Evolutionary conservation across 768 basidiomycete species (phyloP).

Genomic region (Boletus huronensis): DNA sequence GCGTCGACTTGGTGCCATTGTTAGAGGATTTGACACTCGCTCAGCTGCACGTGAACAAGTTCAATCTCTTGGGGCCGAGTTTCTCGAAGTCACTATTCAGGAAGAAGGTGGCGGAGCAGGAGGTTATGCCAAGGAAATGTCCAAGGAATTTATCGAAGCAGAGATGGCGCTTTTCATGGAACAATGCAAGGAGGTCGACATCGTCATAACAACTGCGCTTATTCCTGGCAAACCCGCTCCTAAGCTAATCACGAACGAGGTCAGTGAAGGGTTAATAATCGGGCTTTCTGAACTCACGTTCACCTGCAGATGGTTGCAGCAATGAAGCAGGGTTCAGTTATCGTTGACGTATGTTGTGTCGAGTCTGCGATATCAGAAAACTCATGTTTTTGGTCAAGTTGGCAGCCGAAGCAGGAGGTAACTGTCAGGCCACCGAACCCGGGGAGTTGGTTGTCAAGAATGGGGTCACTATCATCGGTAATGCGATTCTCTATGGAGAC

Average conservation of each 20-base stretch:
- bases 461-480: constrained; percentile 84
- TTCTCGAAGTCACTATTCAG: constrained; percentile 74
- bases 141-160: constrained; percentile 83
- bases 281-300: constrained; percentile 6
- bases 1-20: constrained; percentile 80
- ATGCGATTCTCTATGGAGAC: constrained; percentile 7
- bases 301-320: constrained; percentile 63
- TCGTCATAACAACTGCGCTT: constrained; percentile 82
- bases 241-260: constrained; percentile 74
- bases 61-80: constrained; percentile 86
- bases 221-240: constrained; percentile 88
- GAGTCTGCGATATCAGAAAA: background rate
- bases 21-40: constrained; percentile 85
- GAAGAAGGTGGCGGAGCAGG: constrained; percentile 83
- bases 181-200: constrained; percentile 87
- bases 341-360: constrained; percentile 56
- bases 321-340: constrained; percentile 91
- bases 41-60: constrained; percentile 86
- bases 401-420: constrained; percentile 88
- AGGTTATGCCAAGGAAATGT: constrained; percentile 90
- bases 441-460: constrained; percentile 65
- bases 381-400: constrained; percentile 24
- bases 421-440: constrained; percentile 78
- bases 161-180: constrained; percentile 88
- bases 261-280: constrained; percentile 7